phyloP scores from a whole-genome alignment of 1,139 yeast species.

The Blastobotrys proliferans region DNA sequence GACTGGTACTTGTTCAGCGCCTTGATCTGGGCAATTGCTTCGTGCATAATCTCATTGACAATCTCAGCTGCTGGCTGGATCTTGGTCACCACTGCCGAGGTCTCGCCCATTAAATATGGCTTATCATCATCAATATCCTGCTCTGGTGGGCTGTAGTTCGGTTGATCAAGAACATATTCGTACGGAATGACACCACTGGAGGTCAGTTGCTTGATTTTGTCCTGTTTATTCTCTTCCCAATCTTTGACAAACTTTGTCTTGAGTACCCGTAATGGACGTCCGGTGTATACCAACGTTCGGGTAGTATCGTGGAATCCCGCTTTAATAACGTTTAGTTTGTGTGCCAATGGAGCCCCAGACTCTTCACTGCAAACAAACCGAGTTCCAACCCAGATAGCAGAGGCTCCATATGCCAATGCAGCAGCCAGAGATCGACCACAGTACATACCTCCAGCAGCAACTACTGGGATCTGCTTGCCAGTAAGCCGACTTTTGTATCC shows the following conservation, averaged over 20 bases:
- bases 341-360: slow-evolving; percentile 27
- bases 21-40: slow-evolving; percentile 21
- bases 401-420: slow-evolving; percentile 41
- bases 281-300: slow-evolving; percentile 28
- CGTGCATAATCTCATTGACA: slow-evolving; percentile 26
- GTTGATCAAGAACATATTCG: slow-evolving; percentile 23
- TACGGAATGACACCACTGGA: slow-evolving; percentile 26
- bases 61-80: slow-evolving; percentile 28
- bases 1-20: slow-evolving; percentile 6
- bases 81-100: slow-evolving; percentile 25
- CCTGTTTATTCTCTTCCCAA: slow-evolving; percentile 26
- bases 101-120: slow-evolving; percentile 29
- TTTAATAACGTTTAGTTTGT: slow-evolving; percentile 25
- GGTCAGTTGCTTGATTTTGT: slow-evolving; percentile 24
- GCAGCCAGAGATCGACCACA: slow-evolving; percentile 32
- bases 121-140: slow-evolving; percentile 16
- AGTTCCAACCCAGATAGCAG: slow-evolving; percentile 43
- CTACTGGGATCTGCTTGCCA: slow-evolving; percentile 32
- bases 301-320: slow-evolving; percentile 26
- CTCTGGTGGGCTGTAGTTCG: slow-evolving; percentile 18
- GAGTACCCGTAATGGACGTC: slow-evolving; percentile 28
- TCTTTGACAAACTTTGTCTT: slow-evolving; percentile 24
- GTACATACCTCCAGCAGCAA: slow-evolving; percentile 47
- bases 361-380: slow-evolving; percentile 29
- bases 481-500: slow-evolving; percentile 25